Evolutionary conservation across 768 basidiomycete genomes (phyloP).

Genomic region (Naganishia randhawae): DNA sequence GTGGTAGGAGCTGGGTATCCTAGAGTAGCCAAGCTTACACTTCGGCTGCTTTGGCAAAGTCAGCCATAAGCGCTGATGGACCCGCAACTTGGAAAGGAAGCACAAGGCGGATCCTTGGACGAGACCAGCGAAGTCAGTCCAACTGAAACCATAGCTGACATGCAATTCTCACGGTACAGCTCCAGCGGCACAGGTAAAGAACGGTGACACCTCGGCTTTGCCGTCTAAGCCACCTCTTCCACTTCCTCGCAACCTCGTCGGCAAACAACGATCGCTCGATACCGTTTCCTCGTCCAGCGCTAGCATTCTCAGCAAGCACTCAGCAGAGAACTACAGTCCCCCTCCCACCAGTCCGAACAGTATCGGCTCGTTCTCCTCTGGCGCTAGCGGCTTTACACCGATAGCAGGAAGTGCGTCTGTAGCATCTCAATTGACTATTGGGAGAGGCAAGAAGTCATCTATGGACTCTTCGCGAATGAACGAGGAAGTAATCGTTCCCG

Average conservation of each 20-base stretch:
- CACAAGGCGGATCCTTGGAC: too few species aligned
- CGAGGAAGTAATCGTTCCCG: not conserved
- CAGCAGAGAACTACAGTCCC: not conserved
- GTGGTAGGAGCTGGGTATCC: too few species aligned
- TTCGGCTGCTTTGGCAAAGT: too few species aligned
- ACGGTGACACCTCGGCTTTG: not conserved
- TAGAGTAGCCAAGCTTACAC: too few species aligned
- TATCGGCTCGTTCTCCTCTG: not conserved
- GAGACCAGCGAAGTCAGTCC: too few species aligned
- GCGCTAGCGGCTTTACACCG: not conserved
- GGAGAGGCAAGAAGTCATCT: not conserved
- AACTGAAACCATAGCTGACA: not conserved
- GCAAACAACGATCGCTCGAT: conserved; percentile 6
- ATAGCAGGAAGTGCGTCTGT: not conserved
- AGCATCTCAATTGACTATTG: not conserved
- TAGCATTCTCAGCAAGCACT: not conserved
- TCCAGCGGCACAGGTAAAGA: not conserved
- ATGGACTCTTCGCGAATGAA: not conserved
- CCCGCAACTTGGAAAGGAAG: too few species aligned
- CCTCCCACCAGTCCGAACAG: conserved; percentile 1
- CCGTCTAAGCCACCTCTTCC: not conserved
- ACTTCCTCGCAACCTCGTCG: conserved; percentile 1
- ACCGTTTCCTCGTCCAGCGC: not conserved
- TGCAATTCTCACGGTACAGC: too few species aligned
- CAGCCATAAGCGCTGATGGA: too few species aligned